These are phyloP conservation scores for Withania somnifera DNA, from an alignment of 305 asterid species.

Conservation along the genomic window DNA sequence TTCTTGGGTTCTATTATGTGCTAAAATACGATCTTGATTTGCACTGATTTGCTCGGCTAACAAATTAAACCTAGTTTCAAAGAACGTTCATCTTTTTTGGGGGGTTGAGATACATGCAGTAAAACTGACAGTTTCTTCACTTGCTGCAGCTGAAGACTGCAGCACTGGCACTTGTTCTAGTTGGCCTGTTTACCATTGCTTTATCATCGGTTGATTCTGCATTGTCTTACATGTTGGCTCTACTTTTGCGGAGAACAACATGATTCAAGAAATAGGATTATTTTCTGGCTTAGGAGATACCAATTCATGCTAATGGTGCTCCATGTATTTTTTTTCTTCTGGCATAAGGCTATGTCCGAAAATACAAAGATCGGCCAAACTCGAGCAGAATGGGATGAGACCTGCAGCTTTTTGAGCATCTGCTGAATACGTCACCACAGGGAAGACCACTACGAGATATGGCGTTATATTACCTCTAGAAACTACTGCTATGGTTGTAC, in stretches of 20 bases:
- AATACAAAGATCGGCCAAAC: neutral
- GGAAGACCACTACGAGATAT: neutral
- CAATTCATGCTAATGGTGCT: neutral
- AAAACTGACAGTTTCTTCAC: neutral
- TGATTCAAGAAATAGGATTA: slow-evolving; percentile 11
- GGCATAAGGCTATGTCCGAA: neutral
- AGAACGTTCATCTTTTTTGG: neutral
- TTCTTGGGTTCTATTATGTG: neutral
- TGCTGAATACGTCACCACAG: neutral
- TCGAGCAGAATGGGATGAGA: neutral
- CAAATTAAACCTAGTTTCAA: neutral
- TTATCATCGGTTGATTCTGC: slow-evolving; percentile 68
- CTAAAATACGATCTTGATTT: neutral
- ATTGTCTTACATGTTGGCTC: slow-evolving; percentile 48
- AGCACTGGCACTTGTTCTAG: slow-evolving; percentile 60
- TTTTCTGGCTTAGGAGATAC: neutral
- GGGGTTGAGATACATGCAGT: neutral
- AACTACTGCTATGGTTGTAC: neutral
- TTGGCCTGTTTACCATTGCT: slow-evolving; percentile 67
- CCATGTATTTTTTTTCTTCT: neutral
- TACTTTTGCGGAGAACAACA: slow-evolving; percentile 43
- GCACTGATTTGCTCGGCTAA: neutral
- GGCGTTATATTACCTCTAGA: neutral
- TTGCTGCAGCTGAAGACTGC: slow-evolving; percentile 76
- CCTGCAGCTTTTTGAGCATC: neutral